Evolutionary conservation across 352 stramenopile genomes (phyloP).

Genomic region (Halophytophthora batemanensis): DNA sequence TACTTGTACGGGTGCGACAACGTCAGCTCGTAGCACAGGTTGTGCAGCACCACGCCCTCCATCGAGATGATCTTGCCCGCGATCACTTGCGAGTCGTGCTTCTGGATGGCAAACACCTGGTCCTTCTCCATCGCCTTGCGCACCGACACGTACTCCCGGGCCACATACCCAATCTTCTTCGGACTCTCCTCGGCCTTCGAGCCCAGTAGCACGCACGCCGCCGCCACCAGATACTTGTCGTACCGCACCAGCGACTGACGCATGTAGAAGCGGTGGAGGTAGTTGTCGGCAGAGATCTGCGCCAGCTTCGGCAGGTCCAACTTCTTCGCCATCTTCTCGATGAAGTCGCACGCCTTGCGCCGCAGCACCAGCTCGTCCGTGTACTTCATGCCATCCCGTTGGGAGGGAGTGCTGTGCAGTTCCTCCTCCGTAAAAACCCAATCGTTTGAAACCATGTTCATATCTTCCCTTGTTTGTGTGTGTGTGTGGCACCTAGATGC

Average conservation of each 20-base stretch:
- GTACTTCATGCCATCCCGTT: constrained; percentile 73
- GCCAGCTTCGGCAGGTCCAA: constrained; percentile 80
- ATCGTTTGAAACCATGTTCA: constrained; percentile 44
- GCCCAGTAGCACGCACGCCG: constrained; percentile 76
- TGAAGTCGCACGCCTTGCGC: constrained; percentile 77
- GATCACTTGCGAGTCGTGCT: constrained; percentile 66
- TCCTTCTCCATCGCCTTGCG: constrained; percentile 72
- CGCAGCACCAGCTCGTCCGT: constrained; percentile 68
- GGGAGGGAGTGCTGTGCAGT: constrained; percentile 60
- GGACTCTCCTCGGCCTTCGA: constrained; percentile 84
- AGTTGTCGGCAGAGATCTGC: constrained; percentile 82
- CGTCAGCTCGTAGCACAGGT: constrained; percentile 80
- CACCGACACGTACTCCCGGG: constrained; percentile 69
- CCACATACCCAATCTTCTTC: constrained; percentile 77
- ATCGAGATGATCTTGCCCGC: constrained; percentile 79
- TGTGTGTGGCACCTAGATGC: constrained; percentile 9
- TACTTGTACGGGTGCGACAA: constrained; percentile 84
- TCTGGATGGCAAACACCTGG: constrained; percentile 74
- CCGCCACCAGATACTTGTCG: constrained; percentile 83
- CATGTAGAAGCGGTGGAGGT: constrained; percentile 88
- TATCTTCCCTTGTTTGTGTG: not conserved
- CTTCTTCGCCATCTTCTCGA: constrained; percentile 81
- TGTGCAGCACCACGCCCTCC: constrained; percentile 82
- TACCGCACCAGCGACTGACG: constrained; percentile 81
- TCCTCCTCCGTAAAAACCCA: constrained; percentile 81